Evolutionary conservation across 495 filamentous ascomycete genomes (phyloP), one percentile per base, ranked within the genome.

Genomic region (Aspergillus bertholletiae): DNA sequence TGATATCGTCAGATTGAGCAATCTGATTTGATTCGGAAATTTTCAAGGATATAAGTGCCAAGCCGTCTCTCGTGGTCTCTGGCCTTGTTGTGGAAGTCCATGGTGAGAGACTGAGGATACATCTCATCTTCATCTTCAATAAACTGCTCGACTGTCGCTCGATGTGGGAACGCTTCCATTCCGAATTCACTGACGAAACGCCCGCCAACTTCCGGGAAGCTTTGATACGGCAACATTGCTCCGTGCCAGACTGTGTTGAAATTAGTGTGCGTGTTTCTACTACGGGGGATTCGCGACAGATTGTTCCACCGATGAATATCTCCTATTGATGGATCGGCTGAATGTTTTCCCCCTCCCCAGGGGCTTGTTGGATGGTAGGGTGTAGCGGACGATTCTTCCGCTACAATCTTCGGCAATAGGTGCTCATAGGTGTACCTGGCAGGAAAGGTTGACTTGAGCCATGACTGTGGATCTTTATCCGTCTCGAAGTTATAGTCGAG

Each of bases 261-360:
- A 32, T 61, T 51, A 57, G 58, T 40, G 46, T 8, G 9, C n/a
- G n/a, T n/a, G n/a, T n/a, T n/a, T n/a, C n/a, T n/a, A n/a, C n/a
- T n/a, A n/a, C n/a, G n/a, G n/a, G n/a, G n/a, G n/a, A n/a, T n/a
- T n/a, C n/a, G n/a, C n/a, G n/a, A n/a, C n/a, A n/a, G n/a, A n/a
- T n/a, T n/a, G 66, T 96, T 96, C 93, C 93, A 97, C 70, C 96
- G 93, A 70, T 97, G 93, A 65, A 96, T 87, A 65, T 97, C 93
- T 43, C 93, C 93, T 22, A 96, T 84, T 0, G 87, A 94, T 2
- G 88, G 78, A 69, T 96, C 91, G 11, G 77, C 83, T 0, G 88
- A 89, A 48, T 80, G 76, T 60, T 85, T 84, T 5, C 88, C 90
- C 59, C 86, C 84, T 18, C 90, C 90, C 86, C 86, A 96, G 5